These are phyloP conservation scores for Colletotrichum sp. DNA, from an alignment of 2,329 filamentous ascomycete genomes.

Conservation along the genomic window DNA sequence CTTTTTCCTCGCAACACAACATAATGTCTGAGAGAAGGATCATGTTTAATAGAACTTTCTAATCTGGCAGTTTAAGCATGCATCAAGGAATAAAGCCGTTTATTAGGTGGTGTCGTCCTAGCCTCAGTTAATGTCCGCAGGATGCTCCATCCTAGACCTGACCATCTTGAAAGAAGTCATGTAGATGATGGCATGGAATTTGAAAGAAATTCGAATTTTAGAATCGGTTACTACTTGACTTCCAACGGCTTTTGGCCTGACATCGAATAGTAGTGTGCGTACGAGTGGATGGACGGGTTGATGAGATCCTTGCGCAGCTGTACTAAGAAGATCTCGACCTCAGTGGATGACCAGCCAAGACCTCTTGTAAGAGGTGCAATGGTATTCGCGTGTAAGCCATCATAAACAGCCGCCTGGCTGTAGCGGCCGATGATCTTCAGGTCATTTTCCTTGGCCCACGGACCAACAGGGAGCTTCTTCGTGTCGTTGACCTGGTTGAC, in stretches of 20 bases:
- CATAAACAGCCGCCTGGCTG: background rate
- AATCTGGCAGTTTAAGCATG: background rate
- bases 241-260: background rate
- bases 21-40: background rate
- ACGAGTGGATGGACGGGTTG: conserved; percentile 33
- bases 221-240: background rate
- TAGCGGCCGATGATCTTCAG: conserved; percentile 32
- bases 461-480: conserved; percentile 54
- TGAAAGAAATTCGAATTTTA: background rate
- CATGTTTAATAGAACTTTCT: background rate
- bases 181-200: background rate
- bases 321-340: background rate
- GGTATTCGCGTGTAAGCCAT: background rate
- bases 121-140: background rate
- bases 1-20: background rate
- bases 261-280: conserved; percentile 11
- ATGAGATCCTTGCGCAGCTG: background rate
- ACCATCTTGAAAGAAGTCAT: background rate
- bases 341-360: background rate
- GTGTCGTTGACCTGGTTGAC: conserved; percentile 40
- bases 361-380: background rate
- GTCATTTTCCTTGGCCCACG: conserved; percentile 58
- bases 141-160: background rate
- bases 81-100: background rate
- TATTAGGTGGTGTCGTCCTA: background rate